Conservation (phyloP, 2,329 filamentous ascomycete genomes). For the Epichloe bromicola region DNA sequence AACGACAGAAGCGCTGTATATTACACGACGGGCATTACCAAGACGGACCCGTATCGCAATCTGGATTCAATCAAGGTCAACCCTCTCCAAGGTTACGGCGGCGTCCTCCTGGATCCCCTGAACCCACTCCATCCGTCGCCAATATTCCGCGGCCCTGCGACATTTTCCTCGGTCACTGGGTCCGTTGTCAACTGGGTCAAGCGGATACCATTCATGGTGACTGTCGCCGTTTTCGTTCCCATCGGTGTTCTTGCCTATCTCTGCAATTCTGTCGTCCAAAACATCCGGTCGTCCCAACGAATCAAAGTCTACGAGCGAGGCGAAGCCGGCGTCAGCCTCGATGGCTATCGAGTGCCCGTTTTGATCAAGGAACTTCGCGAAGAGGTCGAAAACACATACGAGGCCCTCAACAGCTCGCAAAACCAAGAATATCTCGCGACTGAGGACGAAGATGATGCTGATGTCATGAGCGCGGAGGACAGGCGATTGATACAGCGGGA, state of each 20-base stretch:
- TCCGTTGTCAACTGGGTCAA: constrained; percentile 26
- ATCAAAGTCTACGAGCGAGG: constrained; percentile 66
- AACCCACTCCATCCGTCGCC: constrained; percentile 43
- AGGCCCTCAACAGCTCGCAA: constrained; percentile 56
- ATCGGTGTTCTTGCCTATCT: constrained; percentile 60
- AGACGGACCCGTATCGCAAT: constrained; percentile 64
- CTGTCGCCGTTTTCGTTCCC: constrained; percentile 59
- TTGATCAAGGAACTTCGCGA: constrained; percentile 63
- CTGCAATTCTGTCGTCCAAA: constrained; percentile 65
- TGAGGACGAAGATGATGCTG: constrained; percentile 34
- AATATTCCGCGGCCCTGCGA: constrained; percentile 14
- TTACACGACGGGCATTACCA: constrained; percentile 70
- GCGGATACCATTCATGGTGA: constrained; percentile 48
- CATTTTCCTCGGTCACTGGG: constrained; percentile 20
- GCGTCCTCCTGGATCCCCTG: constrained; percentile 59
- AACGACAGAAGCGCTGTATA: constrained; percentile 75
- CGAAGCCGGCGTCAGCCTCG: constrained; percentile 51
- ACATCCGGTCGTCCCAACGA: constrained; percentile 57
- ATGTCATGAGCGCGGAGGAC: constrained; percentile 25
- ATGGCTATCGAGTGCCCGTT: constrained; percentile 62
- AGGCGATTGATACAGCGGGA: constrained; percentile 28
- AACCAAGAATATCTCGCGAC: constrained; percentile 56
- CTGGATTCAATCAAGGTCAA: constrained; percentile 56
- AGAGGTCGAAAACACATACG: constrained; percentile 66
- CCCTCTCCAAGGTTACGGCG: constrained; percentile 59